Evolutionary conservation across 1,284 basidiomycete species (phyloP), one percentile per base, ranked within the genome.

Genomic region (Cutaneotrichosporon sp.): DNA sequence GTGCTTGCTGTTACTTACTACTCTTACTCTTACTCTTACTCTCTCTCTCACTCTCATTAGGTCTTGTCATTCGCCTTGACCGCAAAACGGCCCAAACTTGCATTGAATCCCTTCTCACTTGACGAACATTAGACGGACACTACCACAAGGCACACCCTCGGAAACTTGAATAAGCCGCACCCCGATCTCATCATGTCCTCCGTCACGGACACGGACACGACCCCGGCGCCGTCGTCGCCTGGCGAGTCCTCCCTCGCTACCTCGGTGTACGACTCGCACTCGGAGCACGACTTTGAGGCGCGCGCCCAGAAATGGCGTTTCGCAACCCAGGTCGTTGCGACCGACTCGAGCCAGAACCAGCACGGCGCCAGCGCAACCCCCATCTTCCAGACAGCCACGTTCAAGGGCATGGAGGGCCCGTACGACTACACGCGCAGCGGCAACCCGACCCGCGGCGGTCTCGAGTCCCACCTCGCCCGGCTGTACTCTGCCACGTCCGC

Each of bases 381-480:
- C 19, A 97, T 99, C 74, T 98, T 98, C 77, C 93, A 97, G 78
- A 88, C 90, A 1, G 86, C 96, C 19, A 98, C 96, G 1, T 99
- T 99, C 84, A 98, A 98, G 77, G 96, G 96, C 46, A 79, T 96
- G 48, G 82, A 82, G 22, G 89, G 88, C 46, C 60, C 62, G 26
- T 97, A 91, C 71, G 96, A 98, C 76, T 99, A 98, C 76, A 82
- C 88, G 16, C 82, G 96, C 55, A 91, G 88, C 63, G 96, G 96
- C 26, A 99, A 99, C 75, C 96, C 96, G 1, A 98, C 96, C 4
- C 81, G 96, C 64, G 92, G 84, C 60, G 91, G 94, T 76, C 82
- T 97, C 57, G 92, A 97, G 75, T 88, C 93, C 62, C 93, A 97
- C 72, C 81, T 97, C 50, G 92, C 92, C 44, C 91, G 94, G 77